Percentiles rank a stretch among this genome's conserved stretches.
Evolutionary conservation across 768 basidiomycete species (phyloP).

Genomic region (Pholiota microspora): DNA sequence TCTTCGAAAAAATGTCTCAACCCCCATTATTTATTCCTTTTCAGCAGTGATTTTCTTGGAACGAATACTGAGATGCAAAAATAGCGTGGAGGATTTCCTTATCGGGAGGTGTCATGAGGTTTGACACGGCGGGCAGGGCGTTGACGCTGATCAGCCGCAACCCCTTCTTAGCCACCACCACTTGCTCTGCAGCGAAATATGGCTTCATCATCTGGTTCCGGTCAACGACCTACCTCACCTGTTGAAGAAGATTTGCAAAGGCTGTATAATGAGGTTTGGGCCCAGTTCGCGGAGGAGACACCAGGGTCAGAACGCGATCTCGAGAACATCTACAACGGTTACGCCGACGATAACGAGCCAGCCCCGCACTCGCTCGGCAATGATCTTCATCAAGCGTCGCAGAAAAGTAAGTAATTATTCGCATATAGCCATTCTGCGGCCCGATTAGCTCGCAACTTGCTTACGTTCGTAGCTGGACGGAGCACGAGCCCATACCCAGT

Average conservation of each 20-base stretch:
- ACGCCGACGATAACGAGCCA: conserved; percentile 26
- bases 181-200: conserved; percentile 9
- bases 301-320: conserved; percentile 31
- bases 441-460: conserved; percentile 3
- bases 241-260: conserved; percentile 71
- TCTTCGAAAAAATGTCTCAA: too few relatives aligned
- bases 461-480: conserved; percentile 13
- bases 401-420: conserved; percentile 9
- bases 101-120: conserved; percentile 24
- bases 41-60: too few relatives aligned
- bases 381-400: not conserved
- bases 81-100: conserved; percentile 16
- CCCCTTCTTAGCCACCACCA: conserved; percentile 2
- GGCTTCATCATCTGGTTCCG: conserved; percentile 16
- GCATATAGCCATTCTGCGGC: not conserved
- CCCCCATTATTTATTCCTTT: too few relatives aligned
- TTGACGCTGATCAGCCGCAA: conserved; percentile 13
- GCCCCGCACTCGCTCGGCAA: conserved; percentile 10
- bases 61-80: too few relatives aligned
- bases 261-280: conserved; percentile 76
- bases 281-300: conserved; percentile 54
- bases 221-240: conserved; percentile 34
- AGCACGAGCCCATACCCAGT: conserved; percentile 16
- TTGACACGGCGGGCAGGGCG: conserved; percentile 16
- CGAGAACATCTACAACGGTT: conserved; percentile 36